Base-by-base conservation (phyloP, 768 basidiomycete genomes). In the Trichaptum fuscoviolaceum region DNA sequence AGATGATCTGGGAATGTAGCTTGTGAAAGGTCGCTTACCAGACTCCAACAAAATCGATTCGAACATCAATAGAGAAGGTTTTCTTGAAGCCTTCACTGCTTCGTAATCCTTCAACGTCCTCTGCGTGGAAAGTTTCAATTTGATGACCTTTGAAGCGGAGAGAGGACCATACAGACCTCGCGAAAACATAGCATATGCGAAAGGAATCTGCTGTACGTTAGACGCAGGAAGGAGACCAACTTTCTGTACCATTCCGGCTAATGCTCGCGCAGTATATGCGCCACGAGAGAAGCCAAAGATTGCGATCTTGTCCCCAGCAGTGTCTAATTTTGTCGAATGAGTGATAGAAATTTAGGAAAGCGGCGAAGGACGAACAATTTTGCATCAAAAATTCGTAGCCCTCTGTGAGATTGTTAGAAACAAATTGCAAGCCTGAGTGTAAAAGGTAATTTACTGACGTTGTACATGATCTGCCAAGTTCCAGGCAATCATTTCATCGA, bases 261-360 rank as follows among this genome's bases (percentile, higher is more conserved):
- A 70, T 17, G 72, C 73, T 57, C 77, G 65, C 1, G 75, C 75
- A 6, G 75, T 73, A 68, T 74, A 76, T 17, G 74, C 73, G 18
- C 78, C 77, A 35, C 79, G 67, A 12, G 75, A 77, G 68, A 80
- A 80, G 7, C 79, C 78, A 68, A 78, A 77, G 36, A 79, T 72
- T 66, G 65, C 77, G 57, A 79, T 73, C 64, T 68, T 70, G 67
- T 78, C 77, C 17, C 75, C 69, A 24, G 34, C 61, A 35, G 57
- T 60, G 62, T 69, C 68, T 65, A 34, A 10, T 9, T 1, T 18
- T 27, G 15, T 20, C 15, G 7, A 25, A 57, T 65, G 5, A 58
- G 63, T 42, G 26, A 57, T 65, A 52, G 52, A 66, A 36, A 27
- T 9, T 10, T 24, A n/a, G 30, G n/a, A 12, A 23, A 20, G 2